Conservation (phyloP, 208 protist species). For the Leishmania major region DNA sequence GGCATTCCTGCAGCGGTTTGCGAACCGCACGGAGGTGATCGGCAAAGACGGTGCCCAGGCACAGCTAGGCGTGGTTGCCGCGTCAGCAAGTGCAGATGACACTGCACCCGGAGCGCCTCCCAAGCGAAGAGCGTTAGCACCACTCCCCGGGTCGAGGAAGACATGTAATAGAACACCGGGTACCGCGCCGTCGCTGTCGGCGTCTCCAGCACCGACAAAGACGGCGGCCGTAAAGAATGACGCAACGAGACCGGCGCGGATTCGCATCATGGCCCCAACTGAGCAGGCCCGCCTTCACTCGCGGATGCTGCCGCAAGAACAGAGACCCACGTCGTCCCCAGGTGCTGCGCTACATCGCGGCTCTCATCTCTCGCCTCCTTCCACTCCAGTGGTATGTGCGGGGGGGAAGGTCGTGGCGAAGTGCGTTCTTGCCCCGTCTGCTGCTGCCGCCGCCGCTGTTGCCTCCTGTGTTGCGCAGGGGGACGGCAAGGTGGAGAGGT, state of each 20-base stretch:
- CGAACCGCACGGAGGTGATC: constrained; percentile 54
- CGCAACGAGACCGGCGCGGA: neutral
- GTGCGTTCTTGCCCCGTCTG: constrained; percentile 4
- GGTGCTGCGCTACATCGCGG: neutral
- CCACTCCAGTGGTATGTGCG: neutral
- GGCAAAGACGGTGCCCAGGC: constrained; percentile 63
- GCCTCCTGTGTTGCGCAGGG: neutral
- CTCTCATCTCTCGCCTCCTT: neutral
- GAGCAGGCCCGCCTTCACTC: neutral
- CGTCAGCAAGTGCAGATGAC: neutral
- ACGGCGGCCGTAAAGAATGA: neutral
- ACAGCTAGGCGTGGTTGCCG: constrained; percentile 21
- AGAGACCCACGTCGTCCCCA: neutral
- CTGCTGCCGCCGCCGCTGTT: neutral
- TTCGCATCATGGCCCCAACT: constrained; percentile 1
- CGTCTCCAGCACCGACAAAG: neutral
- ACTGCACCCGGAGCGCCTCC: neutral
- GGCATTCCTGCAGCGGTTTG: constrained; percentile 72
- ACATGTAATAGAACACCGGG: no score
- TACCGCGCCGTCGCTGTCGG: neutral
- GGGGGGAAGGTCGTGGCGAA: neutral
- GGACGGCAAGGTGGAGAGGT: no score
- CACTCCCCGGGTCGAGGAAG: neutral
- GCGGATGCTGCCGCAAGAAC: neutral
- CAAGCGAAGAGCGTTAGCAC: neutral